Base-by-base conservation (phyloP, 495 filamentous ascomycete genomes). In the Physcia stellaris region DNA sequence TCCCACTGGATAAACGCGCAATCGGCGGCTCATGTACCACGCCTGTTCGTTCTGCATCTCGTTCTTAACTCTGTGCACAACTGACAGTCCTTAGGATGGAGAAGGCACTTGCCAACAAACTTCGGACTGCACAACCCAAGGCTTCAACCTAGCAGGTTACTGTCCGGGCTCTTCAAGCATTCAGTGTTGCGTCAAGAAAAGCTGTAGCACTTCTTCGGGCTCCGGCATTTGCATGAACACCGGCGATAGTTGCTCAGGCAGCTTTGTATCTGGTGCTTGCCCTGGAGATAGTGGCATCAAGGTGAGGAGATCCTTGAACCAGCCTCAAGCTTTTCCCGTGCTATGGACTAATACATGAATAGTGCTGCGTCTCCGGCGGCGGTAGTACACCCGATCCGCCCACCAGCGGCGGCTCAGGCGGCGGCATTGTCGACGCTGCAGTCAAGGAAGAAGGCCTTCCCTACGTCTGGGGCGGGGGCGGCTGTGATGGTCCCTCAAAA, bases 401-500 rank as follows among this genome's bases (percentile, higher is more conserved):
- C 9, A 13, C 36, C 9, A 15, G 27, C 24, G 17, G 16, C 4
- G 35, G 37, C 21, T 32, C 26, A 4, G 42, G 42, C 35, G 36
- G 28, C 15, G 26, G 12, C 13, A 27, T 45, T 26, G 18, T 45
- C 23, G 15, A 27, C 20, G 42, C 42, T 11, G 42, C 42, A 1
- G 20, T 34, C 12, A 34, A 26, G n/a, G 18, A 40, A 29, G 37
- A 40, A 24, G 31, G 31, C n/a, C 20, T 40, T 22, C 36, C 36
- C 10, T 45, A 45, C 42, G 42, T 45, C 27, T 45, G 37, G 36
- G 42, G 42, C 42, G 42, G 42, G 2, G 42, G 42, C n/a, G 42
- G 42, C 16, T 45, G 42, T 23, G 30, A 26, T 30, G 42, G 42
- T 19, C 27, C 27, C 22, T 45, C 42, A 6, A 19, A 13, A 3